Evolutionary conservation across 495 filamentous ascomycete genomes (phyloP).

Genomic region (Aspergillus cavernicola): DNA sequence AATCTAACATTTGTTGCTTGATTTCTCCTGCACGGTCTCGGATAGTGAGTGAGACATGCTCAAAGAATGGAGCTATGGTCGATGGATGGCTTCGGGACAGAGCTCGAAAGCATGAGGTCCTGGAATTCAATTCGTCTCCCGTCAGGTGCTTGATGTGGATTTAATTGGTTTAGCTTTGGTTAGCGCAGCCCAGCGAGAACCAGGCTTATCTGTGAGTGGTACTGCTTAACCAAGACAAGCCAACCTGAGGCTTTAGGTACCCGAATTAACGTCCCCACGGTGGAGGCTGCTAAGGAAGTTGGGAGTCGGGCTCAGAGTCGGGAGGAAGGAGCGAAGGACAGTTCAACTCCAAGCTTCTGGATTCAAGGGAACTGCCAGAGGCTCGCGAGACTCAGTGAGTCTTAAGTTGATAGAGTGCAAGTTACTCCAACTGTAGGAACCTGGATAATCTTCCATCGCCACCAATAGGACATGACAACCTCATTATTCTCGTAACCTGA

Average conservation of each 20-base stretch:
- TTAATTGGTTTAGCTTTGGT: not conserved
- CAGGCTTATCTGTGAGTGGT: not conserved
- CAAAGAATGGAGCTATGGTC: not conserved
- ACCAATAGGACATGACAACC: not conserved
- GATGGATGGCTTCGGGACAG: too few species aligned
- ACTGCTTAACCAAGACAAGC: not conserved
- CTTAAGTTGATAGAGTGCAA: not conserved
- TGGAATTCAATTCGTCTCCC: not conserved
- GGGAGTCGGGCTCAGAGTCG: not conserved
- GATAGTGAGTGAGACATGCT: not conserved
- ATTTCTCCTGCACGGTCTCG: not conserved
- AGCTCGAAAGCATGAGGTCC: not conserved
- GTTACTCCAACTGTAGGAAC: not conserved
- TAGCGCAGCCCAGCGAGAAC: not conserved
- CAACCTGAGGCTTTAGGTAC: not conserved
- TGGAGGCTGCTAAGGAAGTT: not conserved
- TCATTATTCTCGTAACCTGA: too few species aligned
- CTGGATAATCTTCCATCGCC: not conserved
- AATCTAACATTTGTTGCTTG: not conserved
- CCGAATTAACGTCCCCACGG: conserved; percentile 1
- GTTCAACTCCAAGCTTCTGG: not conserved
- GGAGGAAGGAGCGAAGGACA: not conserved
- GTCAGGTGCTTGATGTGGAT: not conserved
- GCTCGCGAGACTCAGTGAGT: not conserved
- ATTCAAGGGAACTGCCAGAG: too few species aligned